Conservation (phyloP, 208 protist genomes). For the Acanthamoeba rhysodes region DNA sequence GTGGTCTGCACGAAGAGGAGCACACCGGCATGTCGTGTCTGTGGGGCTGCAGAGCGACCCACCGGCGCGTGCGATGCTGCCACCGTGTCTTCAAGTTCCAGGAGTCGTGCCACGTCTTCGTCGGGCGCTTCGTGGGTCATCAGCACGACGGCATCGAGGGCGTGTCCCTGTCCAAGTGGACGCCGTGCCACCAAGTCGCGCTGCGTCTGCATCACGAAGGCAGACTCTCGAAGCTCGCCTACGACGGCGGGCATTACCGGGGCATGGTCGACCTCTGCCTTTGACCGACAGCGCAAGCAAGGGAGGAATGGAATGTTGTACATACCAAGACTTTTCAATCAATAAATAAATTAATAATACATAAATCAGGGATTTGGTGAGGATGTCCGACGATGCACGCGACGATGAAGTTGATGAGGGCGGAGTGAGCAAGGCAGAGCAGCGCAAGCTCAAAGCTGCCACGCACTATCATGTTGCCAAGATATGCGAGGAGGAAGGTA, state of each 20-base stretch:
- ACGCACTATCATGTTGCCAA: background rate
- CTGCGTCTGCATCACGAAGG: background rate
- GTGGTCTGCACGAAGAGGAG: background rate
- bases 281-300: background rate
- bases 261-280: background rate
- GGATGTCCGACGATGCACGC: too few relatives aligned
- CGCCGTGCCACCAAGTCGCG: background rate
- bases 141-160: background rate
- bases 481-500: background rate
- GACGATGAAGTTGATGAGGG: too few relatives aligned
- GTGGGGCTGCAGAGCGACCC: background rate
- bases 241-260: background rate
- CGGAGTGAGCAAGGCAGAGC: background rate
- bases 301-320: background rate
- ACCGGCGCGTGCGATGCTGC: background rate
- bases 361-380: too few relatives aligned
- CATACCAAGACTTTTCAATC: background rate
- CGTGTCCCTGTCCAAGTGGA: background rate
- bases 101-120: slow-evolving; percentile 9
- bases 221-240: background rate
- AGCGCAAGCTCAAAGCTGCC: background rate
- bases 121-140: background rate
- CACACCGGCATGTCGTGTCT: background rate
- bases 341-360: background rate
- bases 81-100: background rate